phyloP scores from a whole-genome alignment of 805 yeast genomes.

The Candida berthetii region DNA sequence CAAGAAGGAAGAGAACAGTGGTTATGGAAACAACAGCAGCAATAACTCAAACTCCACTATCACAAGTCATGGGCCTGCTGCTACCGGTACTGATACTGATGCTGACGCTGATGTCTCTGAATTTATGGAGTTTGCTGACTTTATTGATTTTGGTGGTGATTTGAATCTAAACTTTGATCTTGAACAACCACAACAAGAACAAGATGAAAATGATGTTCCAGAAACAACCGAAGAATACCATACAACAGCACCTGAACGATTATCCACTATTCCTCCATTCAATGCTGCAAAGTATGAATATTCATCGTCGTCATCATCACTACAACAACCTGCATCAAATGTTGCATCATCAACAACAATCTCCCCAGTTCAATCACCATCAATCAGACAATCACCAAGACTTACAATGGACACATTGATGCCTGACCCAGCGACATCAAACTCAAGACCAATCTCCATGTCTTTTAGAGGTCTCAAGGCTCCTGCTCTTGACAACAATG shows the following conservation, averaged over 20 bases:
- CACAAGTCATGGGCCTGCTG: no score
- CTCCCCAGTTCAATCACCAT: slow-evolving; percentile 4
- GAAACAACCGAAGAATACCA: no score
- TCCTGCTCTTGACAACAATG: slow-evolving; percentile 42
- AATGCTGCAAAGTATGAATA: no score
- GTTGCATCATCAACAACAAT: not conserved
- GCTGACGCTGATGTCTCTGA: slow-evolving; percentile 31
- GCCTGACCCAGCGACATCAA: slow-evolving; percentile 12
- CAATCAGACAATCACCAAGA: slow-evolving; percentile 10
- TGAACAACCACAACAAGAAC: not conserved
- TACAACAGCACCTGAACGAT: no score
- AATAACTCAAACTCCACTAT: no score
- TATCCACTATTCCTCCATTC: not conserved
- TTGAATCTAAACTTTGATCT: slow-evolving; percentile 24
- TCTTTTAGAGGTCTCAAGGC: slow-evolving; percentile 61
- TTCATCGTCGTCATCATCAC: not conserved
- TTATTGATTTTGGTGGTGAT: slow-evolving; percentile 39
- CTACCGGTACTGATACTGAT: slow-evolving; percentile 4
- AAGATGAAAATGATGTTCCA: no score
- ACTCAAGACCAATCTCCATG: slow-evolving; percentile 32
- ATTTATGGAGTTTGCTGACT: slow-evolving; percentile 38
- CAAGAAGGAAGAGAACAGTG: no score
- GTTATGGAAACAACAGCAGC: no score
- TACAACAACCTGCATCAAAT: not conserved
- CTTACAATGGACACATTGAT: slow-evolving; percentile 8